A percentile compares a stretch with the other conserved stretches of the same genome.
phyloP scores from a whole-genome alignment of 208 protist genomes.

The Strigomonas galati region DNA sequence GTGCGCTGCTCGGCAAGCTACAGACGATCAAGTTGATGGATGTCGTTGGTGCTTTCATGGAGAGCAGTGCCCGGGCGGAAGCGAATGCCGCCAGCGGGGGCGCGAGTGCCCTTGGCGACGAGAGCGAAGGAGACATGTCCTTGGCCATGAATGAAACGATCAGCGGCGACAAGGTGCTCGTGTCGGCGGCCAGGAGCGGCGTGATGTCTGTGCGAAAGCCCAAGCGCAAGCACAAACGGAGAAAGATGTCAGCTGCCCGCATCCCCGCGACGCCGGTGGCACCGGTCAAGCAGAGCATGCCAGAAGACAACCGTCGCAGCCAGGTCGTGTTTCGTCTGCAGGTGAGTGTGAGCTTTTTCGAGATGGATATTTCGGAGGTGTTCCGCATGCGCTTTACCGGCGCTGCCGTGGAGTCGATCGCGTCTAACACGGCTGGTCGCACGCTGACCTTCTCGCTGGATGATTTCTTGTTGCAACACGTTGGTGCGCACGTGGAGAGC shows the following conservation, averaged over 20 bases:
- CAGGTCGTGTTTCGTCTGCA: not conserved
- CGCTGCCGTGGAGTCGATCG: not conserved
- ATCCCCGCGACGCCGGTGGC: constrained; percentile 6
- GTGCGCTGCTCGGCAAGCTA: constrained; percentile 23
- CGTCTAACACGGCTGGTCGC: not conserved
- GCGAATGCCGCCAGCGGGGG: not conserved
- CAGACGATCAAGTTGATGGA: constrained; percentile 67
- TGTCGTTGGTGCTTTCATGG: constrained; percentile 50
- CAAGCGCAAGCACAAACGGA: not conserved
- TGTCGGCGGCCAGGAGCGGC: constrained; percentile 1
- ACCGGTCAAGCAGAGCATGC: constrained; percentile 8
- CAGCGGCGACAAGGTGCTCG: not conserved
- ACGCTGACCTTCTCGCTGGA: constrained; percentile 8
- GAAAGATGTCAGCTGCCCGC: not conserved
- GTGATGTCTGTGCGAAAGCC: not conserved
- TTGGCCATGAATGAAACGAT: not conserved
- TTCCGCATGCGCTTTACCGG: constrained; percentile 9
- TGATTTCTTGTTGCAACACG: constrained; percentile 33
- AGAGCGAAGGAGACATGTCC: not conserved
- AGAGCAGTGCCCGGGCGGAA: constrained; percentile 7
- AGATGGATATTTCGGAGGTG: constrained; percentile 12
- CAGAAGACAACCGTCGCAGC: not conserved
- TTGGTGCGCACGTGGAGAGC: constrained; percentile 34
- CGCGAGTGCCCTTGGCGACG: not conserved
- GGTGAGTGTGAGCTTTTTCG: constrained; percentile 10